Percentiles rank a stretch among this genome's conserved stretches.
These are phyloP conservation scores for Hypoxylon intermedium DNA, from an alignment of 495 filamentous ascomycete genomes.

Conservation along the genomic window DNA sequence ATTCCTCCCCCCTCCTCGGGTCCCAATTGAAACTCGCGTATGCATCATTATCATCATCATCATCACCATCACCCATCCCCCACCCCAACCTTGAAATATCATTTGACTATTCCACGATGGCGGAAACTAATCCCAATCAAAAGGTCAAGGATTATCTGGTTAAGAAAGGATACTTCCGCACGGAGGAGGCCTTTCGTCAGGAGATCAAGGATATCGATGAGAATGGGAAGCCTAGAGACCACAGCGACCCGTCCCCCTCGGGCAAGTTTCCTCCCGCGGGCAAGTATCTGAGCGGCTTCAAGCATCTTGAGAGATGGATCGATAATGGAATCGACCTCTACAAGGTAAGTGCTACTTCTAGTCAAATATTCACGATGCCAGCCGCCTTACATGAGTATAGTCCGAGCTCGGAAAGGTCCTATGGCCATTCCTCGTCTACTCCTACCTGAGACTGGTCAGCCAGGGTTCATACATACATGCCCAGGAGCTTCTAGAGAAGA, in stretches of 20 bases:
- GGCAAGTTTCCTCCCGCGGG: slow-evolving; percentile 39
- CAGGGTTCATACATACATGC: slow-evolving; percentile 74
- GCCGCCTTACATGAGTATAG: slow-evolving; percentile 54
- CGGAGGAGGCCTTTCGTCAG: slow-evolving; percentile 89
- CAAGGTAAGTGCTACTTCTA: slow-evolving; percentile 65
- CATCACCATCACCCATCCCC: slow-evolving; percentile 14
- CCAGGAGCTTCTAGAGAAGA: slow-evolving; percentile 70
- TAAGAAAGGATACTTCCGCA: slow-evolving; percentile 93
- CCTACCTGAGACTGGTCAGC: slow-evolving; percentile 81
- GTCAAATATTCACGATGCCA: not conserved
- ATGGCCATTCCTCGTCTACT: slow-evolving; percentile 95
- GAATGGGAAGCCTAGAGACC: slow-evolving; percentile 35
- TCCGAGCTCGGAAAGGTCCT: slow-evolving; percentile 85
- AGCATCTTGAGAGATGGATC: slow-evolving; percentile 78
- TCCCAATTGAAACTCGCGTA: no score
- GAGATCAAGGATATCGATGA: slow-evolving; percentile 69
- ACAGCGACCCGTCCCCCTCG: slow-evolving; percentile 20
- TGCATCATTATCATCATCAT: no score
- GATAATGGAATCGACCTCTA: slow-evolving; percentile 91
- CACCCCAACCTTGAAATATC: not conserved
- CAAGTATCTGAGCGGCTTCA: slow-evolving; percentile 77
- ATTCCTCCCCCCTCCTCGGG: no score
- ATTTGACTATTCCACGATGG: not conserved
- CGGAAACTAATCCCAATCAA: not conserved
- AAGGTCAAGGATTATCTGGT: slow-evolving; percentile 95